A percentile compares a stretch with the other conserved stretches of the same genome.
These are phyloP conservation scores for Geosmithia morbida DNA, from an alignment of 2,329 filamentous ascomycete species.

Conservation along the genomic window DNA sequence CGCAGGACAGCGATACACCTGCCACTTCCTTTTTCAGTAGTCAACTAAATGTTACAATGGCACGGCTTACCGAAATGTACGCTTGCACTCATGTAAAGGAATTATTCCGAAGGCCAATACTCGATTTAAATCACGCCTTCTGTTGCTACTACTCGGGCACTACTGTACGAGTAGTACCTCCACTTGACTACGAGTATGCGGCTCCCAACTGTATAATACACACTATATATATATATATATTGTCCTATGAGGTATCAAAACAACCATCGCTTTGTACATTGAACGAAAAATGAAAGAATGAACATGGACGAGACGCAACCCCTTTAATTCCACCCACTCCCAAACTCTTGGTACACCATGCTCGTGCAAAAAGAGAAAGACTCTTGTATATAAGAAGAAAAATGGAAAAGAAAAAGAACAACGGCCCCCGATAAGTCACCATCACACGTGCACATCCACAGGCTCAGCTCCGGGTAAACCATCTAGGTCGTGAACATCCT, in stretches of 20 bases:
- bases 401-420: neutral
- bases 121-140: too few species aligned
- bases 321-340: neutral
- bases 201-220: too few species aligned
- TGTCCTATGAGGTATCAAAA: neutral
- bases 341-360: neutral
- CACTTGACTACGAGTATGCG: too few species aligned
- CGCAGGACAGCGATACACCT: too few species aligned
- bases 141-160: too few species aligned
- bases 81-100: too few species aligned
- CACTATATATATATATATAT: neutral
- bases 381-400: neutral
- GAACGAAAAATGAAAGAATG: neutral
- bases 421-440: neutral
- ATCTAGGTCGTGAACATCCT: constrained; percentile 26
- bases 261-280: neutral
- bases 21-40: too few species aligned
- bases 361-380: neutral
- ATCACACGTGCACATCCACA: constrained; percentile 3
- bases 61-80: too few species aligned
- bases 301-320: neutral
- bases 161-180: too few species aligned
- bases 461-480: constrained; percentile 6
- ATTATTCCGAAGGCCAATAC: too few species aligned
- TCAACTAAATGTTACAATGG: too few species aligned